These are phyloP conservation scores for Choiromyces venosus DNA, from an alignment of 495 filamentous ascomycete genomes.

Conservation along the genomic window DNA sequence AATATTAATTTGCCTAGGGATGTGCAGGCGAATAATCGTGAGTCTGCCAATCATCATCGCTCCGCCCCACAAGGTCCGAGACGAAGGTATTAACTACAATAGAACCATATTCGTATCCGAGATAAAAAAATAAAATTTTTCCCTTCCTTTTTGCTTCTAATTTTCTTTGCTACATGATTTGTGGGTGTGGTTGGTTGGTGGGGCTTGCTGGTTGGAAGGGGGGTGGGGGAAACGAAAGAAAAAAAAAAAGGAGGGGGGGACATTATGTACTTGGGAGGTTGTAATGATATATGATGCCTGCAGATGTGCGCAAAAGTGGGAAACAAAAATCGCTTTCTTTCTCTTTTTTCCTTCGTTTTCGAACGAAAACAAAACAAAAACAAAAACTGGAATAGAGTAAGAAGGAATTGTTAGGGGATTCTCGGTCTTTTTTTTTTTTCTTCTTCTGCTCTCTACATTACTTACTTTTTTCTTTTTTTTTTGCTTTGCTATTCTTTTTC, in stretches of 20 bases:
- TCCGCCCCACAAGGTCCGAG: not conserved
- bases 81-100: conserved; percentile 4
- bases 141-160: not conserved
- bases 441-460: not conserved
- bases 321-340: not conserved
- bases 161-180: not conserved
- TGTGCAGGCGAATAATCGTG: conserved; percentile 41
- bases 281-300: conserved; percentile 1
- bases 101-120: conserved; percentile 34
- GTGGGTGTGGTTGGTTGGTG: not conserved
- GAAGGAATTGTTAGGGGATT: not conserved
- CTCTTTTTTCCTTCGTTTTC: too few relatives aligned
- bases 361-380: not conserved
- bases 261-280: conserved; percentile 1
- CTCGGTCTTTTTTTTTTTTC: not conserved
- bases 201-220: not conserved
- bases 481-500: not conserved
- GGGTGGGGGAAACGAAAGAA: not conserved
- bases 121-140: conserved; percentile 27
- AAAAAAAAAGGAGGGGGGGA: not conserved
- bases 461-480: not conserved
- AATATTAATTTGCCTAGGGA: conserved; percentile 56
- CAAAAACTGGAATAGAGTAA: conserved; percentile 1
- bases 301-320: not conserved
- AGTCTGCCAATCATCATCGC: conserved; percentile 8